Base-by-base conservation (phyloP, 495 filamentous ascomycete species). In the Xylona heveae region DNA sequence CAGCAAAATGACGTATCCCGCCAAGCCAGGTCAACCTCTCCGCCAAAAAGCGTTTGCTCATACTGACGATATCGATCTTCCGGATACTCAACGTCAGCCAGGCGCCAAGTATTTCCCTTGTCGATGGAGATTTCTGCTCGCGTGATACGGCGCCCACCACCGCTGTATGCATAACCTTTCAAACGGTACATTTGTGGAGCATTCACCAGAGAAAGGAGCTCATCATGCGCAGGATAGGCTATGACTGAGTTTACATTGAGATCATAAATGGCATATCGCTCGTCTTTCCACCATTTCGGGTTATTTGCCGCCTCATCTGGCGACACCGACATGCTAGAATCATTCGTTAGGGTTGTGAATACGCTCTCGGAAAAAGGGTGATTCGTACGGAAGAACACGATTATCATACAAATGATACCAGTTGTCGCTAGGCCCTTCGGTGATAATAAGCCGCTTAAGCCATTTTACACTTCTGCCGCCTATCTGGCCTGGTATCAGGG, bases 401-500 rank as follows among this genome's bases (percentile, higher is more conserved):
- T 95, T 95, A 45, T 95, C 85, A 44, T 90, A 80, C 34, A 90
- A 80, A 49, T 95, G 85, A 41, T 94, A 95, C 83, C 84, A 93
- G 41, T 91, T 93, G 31, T 85, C 76, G 44, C 81, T 91, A 0
- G 85, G 85, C 3, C 52, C 50, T 4, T 68, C 64, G 0, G 82
- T 88, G 29, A 94, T 43, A 19, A 84, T 76, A 31, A 95, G 62
- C 25, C 62, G 72, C 57, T 78, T 91, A 38, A 95, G 44, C 85
- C 85, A 95, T 51, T 95, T 95, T 18, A 95, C 84, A 50, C 82
- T 92, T 29, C 85, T 62, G 4, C 84, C 85, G 25, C 85, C 85
- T 38, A 95, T 94, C 51, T 92, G 83, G 3, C 85, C 83, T 0
- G 85, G 85, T 5, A 95, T 78, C 3, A 93, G 74, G 3, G 75